Conservation (phyloP, 2,329 filamentous ascomycete genomes). For the Neoarthrinium moseri region DNA sequence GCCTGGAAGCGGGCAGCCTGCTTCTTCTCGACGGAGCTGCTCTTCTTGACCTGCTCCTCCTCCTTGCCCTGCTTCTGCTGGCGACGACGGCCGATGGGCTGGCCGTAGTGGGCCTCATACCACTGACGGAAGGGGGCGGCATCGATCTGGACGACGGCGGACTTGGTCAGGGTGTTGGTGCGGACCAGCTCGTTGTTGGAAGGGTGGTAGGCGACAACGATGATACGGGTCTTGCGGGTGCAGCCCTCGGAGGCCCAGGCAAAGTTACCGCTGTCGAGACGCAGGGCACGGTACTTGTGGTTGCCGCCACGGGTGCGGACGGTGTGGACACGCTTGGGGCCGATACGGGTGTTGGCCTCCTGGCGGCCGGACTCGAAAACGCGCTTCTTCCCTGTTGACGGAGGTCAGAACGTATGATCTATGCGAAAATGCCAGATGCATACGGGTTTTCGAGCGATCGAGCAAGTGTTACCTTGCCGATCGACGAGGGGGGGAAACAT, state of each 20-base stretch:
- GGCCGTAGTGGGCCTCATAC: constrained; percentile 99
- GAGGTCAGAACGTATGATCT: constrained; percentile 72
- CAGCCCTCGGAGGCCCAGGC: constrained; percentile 98
- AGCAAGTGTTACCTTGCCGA: neutral
- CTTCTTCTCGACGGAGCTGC: constrained; percentile 95
- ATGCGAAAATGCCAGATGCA: constrained; percentile 38
- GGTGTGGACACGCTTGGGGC: constrained; percentile 92
- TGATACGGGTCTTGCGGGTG: constrained; percentile 98
- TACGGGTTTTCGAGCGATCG: constrained; percentile 63
- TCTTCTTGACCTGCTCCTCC: constrained; percentile 81
- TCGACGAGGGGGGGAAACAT: constrained; percentile 1
- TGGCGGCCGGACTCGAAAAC: constrained; percentile 99
- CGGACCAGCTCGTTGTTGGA: constrained; percentile 99
- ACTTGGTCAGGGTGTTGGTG: constrained; percentile 99
- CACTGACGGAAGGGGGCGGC: constrained; percentile 99
- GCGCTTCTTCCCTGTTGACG: constrained; percentile 82
- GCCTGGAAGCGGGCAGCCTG: constrained; percentile 82
- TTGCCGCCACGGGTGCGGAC: constrained; percentile 98
- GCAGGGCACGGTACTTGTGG: constrained; percentile 99
- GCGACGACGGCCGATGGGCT: constrained; percentile 82
- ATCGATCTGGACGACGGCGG: constrained; percentile 97
- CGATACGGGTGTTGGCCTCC: constrained; percentile 99
- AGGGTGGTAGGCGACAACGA: constrained; percentile 97
- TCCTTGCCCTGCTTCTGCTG: constrained; percentile 76
- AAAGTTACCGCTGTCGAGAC: constrained; percentile 99